Base-by-base conservation (phyloP, 2,329 filamentous ascomycete species). In the Catunica adiposa region DNA sequence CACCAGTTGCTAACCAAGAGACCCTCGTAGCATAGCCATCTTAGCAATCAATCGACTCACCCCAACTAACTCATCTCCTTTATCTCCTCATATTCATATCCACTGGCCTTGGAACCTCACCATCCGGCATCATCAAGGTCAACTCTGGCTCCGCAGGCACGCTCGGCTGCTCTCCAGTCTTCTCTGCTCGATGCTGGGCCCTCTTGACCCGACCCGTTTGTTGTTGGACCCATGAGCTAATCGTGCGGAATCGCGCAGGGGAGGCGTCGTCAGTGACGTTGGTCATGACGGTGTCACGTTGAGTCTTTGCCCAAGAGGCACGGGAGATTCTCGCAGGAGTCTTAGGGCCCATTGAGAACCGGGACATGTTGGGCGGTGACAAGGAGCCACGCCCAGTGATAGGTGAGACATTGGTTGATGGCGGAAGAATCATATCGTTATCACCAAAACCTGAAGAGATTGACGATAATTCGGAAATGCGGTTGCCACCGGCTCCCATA, bases 381-480 rank as follows among this genome's bases (percentile, higher is more conserved):
- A 25, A 51, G 3, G 53, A 34, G 14, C 53, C 25, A 15, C 56
- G 51, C 8, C 23, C 46, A 6, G 51, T 42, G 23, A 54, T 46
- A 25, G 37, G 53, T 11, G 25, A 26, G 26, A 54, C 14, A 40
- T 47, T 51, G 53, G 53, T 26, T 51, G 57, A 51, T 26, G 65
- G 66, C 4, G 70, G 70, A 25, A 76, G 64, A 31, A 78, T 71
- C 26, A 81, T 77, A 47, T 80, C 76, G 23, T 73, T 77, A 61
- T 83, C 79, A 17, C 79, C 79, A 59, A 82, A 82, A 5, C 79
- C 79, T 0, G 80, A 83, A 0, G 79, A 82, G 3, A 83, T 68
- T 0, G 79, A 82, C 0, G 79, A 82, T 31, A 80, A 65, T 65
- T 58, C 57, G n/a, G 53, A 56, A 38, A 51, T 52, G n/a, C 57